Conservation (phyloP, 441 rosid genomes). For the Erodium texanum region DNA sequence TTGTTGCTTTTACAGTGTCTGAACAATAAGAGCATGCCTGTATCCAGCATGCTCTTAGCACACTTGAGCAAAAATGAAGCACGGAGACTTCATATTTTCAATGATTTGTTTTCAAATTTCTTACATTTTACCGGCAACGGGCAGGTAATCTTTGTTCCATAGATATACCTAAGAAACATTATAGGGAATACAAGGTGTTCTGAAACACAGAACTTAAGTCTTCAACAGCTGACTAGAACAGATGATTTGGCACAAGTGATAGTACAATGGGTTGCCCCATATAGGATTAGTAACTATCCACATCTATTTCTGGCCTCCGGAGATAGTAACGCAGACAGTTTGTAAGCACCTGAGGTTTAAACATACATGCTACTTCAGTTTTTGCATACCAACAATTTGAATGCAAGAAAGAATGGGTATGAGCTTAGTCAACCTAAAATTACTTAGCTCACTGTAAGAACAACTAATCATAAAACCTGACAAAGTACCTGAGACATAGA, state of each 20-base stretch:
- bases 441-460: too few species aligned
- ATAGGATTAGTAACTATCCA: conserved; percentile 51
- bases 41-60: neutral
- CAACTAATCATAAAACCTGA: neutral
- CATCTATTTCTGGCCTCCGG: conserved; percentile 81
- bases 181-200: neutral
- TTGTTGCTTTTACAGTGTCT: neutral
- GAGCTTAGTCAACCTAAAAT: neutral
- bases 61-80: too few species aligned
- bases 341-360: conserved; percentile 50
- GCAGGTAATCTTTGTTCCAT: neutral
- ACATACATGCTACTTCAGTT: neutral
- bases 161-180: neutral
- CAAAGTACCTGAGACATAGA: conserved; percentile 66
- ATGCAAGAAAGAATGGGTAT: neutral
- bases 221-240: neutral
- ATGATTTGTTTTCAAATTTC: neutral
- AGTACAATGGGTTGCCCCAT: neutral
- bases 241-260: neutral
- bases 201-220: neutral
- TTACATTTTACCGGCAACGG: neutral
- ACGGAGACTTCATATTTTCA: neutral
- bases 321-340: conserved; percentile 85
- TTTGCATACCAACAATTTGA: neutral
- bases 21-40: neutral